Conservation (phyloP, 805 yeast genomes). For the Candida nonsorbophila region DNA sequence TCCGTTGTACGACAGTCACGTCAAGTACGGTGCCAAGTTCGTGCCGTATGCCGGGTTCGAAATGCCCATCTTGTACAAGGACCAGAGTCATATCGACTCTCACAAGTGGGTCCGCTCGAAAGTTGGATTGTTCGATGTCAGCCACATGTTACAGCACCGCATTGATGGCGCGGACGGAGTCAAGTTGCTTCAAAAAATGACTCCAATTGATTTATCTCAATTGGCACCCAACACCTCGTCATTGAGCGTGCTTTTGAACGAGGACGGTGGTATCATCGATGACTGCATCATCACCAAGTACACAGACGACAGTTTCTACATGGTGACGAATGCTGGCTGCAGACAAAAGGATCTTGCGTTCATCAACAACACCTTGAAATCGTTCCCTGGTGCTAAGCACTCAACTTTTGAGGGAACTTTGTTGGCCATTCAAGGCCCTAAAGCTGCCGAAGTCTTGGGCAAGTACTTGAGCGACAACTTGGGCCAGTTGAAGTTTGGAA, state of each 20-base stretch:
- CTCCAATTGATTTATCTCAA: constrained; percentile 78
- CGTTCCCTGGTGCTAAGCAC: constrained; percentile 34
- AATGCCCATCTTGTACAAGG: constrained; percentile 88
- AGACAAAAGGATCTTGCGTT: constrained; percentile 73
- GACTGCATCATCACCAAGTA: constrained; percentile 92
- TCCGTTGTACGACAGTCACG: constrained; percentile 77
- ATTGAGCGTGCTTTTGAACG: constrained; percentile 69
- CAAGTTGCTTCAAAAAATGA: constrained; percentile 65
- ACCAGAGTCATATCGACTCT: constrained; percentile 85
- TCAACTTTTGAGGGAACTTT: constrained; percentile 63
- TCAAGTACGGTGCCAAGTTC: constrained; percentile 77
- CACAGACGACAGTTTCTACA: constrained; percentile 66
- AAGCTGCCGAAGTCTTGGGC: constrained; percentile 62
- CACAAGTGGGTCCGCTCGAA: constrained; percentile 89
- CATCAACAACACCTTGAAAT: constrained; percentile 46
- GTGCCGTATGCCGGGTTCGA: constrained; percentile 95
- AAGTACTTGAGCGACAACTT: constrained; percentile 58
- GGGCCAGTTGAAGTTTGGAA: constrained; percentile 65
- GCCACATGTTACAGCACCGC: constrained; percentile 94
- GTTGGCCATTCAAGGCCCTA: constrained; percentile 91
- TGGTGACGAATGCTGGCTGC: constrained; percentile 96
- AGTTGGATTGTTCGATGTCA: constrained; percentile 92
- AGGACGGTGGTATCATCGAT: constrained; percentile 78
- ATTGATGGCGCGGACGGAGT: constrained; percentile 65
- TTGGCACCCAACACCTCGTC: constrained; percentile 60